Base-by-base conservation (phyloP, 1,284 basidiomycete species). In the Cryptococcus sp. region DNA sequence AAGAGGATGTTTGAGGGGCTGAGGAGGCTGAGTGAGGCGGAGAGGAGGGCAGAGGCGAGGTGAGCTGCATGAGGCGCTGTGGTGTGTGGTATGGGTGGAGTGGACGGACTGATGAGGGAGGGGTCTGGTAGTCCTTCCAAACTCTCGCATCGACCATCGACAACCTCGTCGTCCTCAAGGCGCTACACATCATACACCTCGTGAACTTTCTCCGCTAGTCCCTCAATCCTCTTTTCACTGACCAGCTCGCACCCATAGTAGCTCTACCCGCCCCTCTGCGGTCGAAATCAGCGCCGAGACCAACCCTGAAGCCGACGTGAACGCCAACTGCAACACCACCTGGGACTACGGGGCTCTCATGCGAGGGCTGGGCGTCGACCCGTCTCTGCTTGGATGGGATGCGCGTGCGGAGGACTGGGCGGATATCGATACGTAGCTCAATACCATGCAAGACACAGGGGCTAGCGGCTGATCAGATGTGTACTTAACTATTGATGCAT, bases 301-400 rank as follows among this genome's bases (percentile, higher is more conserved):
- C 28, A 9, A 33, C 28, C 28, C 5, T 9, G 28, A 33, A 5
- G 5, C 28, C 28, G 28, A 33, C 28, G 28, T 5, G 5, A 21
- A 21, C 13, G 48, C 4, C 44, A 45, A 23, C 28, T 4, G 18
- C 13, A 18, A 48, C 12, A 33, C 33, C 13, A 24, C 21, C 18
- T 78, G 76, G 76, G 66, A 68, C 42, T 65, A 65, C 23, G 75
- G 67, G 9, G 56, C 64, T 1, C 63, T 78, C 66, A 67, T 77
- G 51, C 48, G 52, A 9, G 50, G 50, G 24, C 55, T 72, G 13
- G 61, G 67, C 40, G 70, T 77, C 9, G 75, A 77, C 46, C 75
- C 75, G 9, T 59, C 40, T 4, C 60, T 75, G n/a, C 60, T 77
- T 1, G 72, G 69, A 2, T 77, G 70, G 70, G 59, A 74, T 52